phyloP scores from a whole-genome alignment of 1,284 basidiomycete species.

The Ustilago xerochloae region DNA sequence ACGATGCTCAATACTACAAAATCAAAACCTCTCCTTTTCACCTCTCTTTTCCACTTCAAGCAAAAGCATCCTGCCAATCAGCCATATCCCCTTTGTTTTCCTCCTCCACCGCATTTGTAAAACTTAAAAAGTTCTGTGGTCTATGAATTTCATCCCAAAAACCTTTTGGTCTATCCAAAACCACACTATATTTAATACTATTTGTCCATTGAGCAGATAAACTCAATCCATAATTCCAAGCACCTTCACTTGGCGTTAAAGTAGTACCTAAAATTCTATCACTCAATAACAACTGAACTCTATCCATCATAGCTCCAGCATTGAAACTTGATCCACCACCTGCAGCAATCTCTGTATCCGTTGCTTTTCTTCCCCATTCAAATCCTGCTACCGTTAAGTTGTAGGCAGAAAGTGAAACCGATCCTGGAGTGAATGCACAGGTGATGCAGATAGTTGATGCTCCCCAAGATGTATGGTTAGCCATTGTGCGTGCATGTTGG shows the following conservation, averaged over 20 bases:
- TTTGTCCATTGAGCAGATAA: slow-evolving; percentile 91
- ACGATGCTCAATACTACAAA: no score
- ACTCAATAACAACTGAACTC: slow-evolving; percentile 91
- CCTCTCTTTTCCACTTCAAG: no score
- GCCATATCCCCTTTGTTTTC: slow-evolving; percentile 39
- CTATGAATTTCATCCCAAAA: slow-evolving; percentile 98
- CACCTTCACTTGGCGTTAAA: slow-evolving; percentile 54
- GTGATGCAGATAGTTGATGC: slow-evolving; percentile 94
- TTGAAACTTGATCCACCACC: slow-evolving; percentile 81
- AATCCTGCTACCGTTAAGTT: slow-evolving; percentile 89
- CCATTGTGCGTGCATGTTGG: slow-evolving; percentile 95
- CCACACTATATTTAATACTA: slow-evolving; percentile 84
- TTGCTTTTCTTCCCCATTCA: slow-evolving; percentile 94
- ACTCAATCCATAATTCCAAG: slow-evolving; percentile 67
- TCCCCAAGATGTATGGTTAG: slow-evolving; percentile 91
- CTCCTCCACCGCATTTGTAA: slow-evolving; percentile 48
- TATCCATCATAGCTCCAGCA: slow-evolving; percentile 86
- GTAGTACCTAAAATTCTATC: slow-evolving; percentile 73
- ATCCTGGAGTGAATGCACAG: slow-evolving; percentile 96
- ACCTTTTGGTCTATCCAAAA: slow-evolving; percentile 86
- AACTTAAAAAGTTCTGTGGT: slow-evolving; percentile 70
- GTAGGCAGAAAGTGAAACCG: slow-evolving; percentile 93
- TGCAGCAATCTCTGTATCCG: slow-evolving; percentile 78
- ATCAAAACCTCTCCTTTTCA: no score
- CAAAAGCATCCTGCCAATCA: slow-evolving; percentile 64